Percentiles rank a stretch among this genome's conserved stretches.
These are phyloP conservation scores for Termitomyces sp. DNA, from an alignment of 768 basidiomycete species.

Conservation along the genomic window DNA sequence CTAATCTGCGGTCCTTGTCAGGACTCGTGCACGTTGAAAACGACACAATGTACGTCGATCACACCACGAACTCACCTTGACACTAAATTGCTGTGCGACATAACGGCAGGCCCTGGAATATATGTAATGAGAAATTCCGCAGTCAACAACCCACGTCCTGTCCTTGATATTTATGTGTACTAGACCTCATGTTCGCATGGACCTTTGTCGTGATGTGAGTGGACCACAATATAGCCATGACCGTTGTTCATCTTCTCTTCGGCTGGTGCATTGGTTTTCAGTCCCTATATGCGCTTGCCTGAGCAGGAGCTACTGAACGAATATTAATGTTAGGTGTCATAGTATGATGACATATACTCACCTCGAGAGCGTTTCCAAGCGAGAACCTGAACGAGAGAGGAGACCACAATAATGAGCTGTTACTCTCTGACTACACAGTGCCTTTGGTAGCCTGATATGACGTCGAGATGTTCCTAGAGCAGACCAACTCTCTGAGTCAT, in stretches of 20 bases:
- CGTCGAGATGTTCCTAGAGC: not conserved
- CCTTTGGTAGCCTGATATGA: not conserved
- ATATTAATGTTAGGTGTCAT: too few relatives aligned
- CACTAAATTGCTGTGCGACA: not conserved
- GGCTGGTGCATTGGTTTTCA: not conserved
- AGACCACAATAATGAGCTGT: not conserved
- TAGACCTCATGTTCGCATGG: not conserved
- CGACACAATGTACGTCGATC: not conserved
- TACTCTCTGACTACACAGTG: not conserved
- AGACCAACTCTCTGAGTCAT: not conserved
- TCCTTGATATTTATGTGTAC: not conserved
- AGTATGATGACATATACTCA: not conserved
- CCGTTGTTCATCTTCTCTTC: not conserved
- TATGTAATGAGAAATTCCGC: not conserved
- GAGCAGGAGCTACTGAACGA: not conserved
- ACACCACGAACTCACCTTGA: not conserved
- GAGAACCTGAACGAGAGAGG: not conserved
- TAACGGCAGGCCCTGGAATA: not conserved
- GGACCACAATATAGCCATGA: not conserved
- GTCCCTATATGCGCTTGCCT: not conserved
- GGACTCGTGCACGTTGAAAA: not conserved
- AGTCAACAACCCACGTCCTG: not conserved
- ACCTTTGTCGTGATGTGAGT: not conserved
- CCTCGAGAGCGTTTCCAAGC: not conserved
- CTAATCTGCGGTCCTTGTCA: not conserved